These are phyloP conservation scores for Scopulariopsis brevicaulis DNA, from an alignment of 2,329 filamentous ascomycete species.

Conservation along the genomic window DNA sequence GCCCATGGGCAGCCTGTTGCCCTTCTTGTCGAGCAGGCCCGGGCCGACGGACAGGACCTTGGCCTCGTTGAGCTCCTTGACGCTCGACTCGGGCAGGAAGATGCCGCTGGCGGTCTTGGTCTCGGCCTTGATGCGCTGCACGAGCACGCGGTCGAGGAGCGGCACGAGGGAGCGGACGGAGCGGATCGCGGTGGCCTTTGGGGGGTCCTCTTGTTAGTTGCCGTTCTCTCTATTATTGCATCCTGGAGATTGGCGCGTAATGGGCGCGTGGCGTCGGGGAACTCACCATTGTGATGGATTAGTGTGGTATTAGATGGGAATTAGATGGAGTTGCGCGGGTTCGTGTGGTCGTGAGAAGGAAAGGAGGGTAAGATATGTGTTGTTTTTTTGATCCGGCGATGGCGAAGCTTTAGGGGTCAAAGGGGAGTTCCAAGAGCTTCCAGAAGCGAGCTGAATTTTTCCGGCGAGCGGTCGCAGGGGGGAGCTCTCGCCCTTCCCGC, in stretches of 20 bases:
- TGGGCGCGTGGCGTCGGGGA: not conserved
- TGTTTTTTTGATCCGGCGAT: not conserved
- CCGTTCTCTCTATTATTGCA: not conserved
- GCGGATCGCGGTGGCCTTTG: conserved; percentile 64
- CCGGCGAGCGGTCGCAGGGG: not conserved
- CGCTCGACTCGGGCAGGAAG: conserved; percentile 91
- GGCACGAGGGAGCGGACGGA: conserved; percentile 92
- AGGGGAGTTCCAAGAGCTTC: conserved; percentile 10
- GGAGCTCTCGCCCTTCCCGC: not conserved
- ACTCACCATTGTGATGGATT: not conserved
- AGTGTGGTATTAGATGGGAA: not conserved
- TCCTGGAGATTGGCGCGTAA: not conserved
- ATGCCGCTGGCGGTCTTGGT: conserved; percentile 93
- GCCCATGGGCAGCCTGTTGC: conserved; percentile 76
- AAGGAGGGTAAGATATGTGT: not conserved
- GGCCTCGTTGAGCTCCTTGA: conserved; percentile 98
- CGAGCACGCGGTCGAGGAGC: conserved; percentile 94
- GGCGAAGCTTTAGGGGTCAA: not conserved
- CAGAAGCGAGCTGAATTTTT: conserved; percentile 11
- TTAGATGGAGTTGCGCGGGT: not conserved
- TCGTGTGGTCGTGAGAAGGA: not conserved
- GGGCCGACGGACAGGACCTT: conserved; percentile 93
- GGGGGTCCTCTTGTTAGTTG: not conserved
- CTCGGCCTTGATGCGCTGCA: conserved; percentile 96
- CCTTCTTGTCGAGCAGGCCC: conserved; percentile 76